Evolutionary conservation across 371 early-diverging fungal species (phyloP), one percentile per base, ranked within the genome.

Genomic region (Mortierella sp.): DNA sequence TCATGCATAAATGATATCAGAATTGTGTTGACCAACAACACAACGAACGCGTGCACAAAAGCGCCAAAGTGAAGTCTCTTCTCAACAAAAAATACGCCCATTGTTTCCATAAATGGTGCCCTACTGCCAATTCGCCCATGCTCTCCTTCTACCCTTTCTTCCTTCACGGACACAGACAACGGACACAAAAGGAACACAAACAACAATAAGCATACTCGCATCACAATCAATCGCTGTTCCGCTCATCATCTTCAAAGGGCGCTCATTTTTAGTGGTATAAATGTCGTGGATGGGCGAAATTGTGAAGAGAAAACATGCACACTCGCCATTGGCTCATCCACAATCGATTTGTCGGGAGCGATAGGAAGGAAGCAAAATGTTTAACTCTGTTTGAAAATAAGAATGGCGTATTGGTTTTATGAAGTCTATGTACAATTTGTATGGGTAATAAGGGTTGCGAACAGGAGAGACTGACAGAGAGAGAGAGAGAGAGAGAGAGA

Each of bases 81-180:
- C 41, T 41, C 41, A 71, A 35, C 1, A 35, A 24, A 48, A 72
- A 49, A 27, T 4, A 41, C 46, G 10, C 11, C 11, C 35, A 73
- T 73, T 14, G 73, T 38, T 73, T 73, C 73, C 73, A 55, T 35
- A 73, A 73, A 73, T 73, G 73, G 73, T 35, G 41, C 18, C 54
- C 54, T 54, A 54, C 54, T 4, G 24, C 18, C 18, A 58, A 38
- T 55, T 58, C 56, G 41, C 46, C 49, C 71, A 46, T 41, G 41
- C 41, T 41, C 41, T 41, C 6, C 4, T 41, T 41, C 41, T 55
- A 14, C 14, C 18, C 4, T 49, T 49, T 49, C 18, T 18, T 49
- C 14, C 51, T 51, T 51, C 27, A 16, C 54, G 58, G 21, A n/a
- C 12, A 2, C 5, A 5, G 27, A 60, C 63, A 32, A 16, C 12